phyloP scores from a whole-genome alignment of 768 basidiomycete genomes.

The Tulasnella sp. region DNA sequence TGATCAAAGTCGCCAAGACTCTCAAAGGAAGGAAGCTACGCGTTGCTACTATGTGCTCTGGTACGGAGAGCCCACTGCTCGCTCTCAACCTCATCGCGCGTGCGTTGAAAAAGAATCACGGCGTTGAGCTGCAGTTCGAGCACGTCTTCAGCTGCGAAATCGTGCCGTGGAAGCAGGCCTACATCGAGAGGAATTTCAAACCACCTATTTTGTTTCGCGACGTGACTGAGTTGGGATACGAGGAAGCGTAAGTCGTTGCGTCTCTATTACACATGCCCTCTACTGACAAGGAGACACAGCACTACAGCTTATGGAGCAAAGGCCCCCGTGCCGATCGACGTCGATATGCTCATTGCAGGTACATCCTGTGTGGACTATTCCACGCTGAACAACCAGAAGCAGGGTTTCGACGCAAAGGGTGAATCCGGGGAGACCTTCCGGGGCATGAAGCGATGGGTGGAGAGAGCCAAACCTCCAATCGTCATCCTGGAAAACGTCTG shows the following conservation, averaged over 20 bases:
- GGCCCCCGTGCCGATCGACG: conserved; percentile 76
- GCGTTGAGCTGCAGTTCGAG: conserved; percentile 55
- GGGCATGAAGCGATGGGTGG: conserved; percentile 91
- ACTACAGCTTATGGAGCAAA: conserved; percentile 86
- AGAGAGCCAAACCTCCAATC: conserved; percentile 73
- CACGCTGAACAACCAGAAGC: conserved; percentile 86
- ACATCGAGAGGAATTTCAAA: conserved; percentile 91
- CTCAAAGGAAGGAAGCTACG: conserved; percentile 67
- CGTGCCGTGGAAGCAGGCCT: conserved; percentile 94
- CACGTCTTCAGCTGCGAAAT: conserved; percentile 97
- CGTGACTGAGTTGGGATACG: conserved; percentile 75
- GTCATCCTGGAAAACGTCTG: conserved; percentile 94
- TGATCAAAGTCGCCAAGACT: conserved; percentile 23
- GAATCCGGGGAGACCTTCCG: conserved; percentile 90
- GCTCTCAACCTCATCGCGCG: conserved; percentile 76
- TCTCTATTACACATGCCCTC: background rate
- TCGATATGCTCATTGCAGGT: conserved; percentile 82
- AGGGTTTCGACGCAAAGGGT: conserved; percentile 77
- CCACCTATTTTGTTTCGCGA: conserved; percentile 89
- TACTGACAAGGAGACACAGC: conserved; percentile 30
- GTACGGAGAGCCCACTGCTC: conserved; percentile 87
- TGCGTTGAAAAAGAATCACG: conserved; percentile 55
- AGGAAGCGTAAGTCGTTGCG: conserved; percentile 49
- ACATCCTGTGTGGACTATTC: conserved; percentile 97
- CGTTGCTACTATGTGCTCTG: conserved; percentile 95